phyloP scores from a whole-genome alignment of 345 rosid species.

The Pistacia vera region DNA sequence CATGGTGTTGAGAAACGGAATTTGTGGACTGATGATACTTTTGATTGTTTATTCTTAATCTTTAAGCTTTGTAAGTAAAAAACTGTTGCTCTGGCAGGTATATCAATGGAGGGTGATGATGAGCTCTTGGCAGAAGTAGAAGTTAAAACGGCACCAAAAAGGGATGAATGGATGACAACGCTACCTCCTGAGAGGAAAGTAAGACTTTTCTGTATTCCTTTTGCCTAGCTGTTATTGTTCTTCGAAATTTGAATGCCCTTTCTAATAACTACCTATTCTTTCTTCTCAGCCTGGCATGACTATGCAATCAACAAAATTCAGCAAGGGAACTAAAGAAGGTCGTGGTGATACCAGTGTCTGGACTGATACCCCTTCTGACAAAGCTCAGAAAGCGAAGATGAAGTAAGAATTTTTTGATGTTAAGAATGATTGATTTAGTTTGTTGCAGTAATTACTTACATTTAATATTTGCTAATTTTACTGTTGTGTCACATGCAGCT shows the following conservation, averaged over 20 bases:
- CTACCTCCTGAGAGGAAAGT: constrained; percentile 94
- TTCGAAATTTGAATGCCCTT: not conserved
- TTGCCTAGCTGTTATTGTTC: not conserved
- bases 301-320: constrained; percentile 73
- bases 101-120: constrained; percentile 95
- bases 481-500: constrained; percentile 43
- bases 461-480: not conserved
- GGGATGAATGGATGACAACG: constrained; percentile 99
- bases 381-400: constrained; percentile 88
- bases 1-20: not conserved
- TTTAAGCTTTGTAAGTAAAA: constrained; percentile 12
- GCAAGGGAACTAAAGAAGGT: constrained; percentile 69
- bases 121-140: constrained; percentile 75
- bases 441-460: not conserved
- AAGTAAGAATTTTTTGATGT: constrained; percentile 42
- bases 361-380: constrained; percentile 90
- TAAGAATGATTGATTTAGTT: not conserved
- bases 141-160: constrained; percentile 63
- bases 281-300: constrained; percentile 66
- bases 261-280: constrained; percentile 1
- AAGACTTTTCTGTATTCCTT: constrained; percentile 25
- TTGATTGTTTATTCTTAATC: not conserved
- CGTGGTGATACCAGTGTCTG: constrained; percentile 88
- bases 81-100: constrained; percentile 50
- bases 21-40: not conserved